Base-by-base conservation (phyloP, 192 early-diverging fungal genomes). In the Radiomyces spectabilis region DNA sequence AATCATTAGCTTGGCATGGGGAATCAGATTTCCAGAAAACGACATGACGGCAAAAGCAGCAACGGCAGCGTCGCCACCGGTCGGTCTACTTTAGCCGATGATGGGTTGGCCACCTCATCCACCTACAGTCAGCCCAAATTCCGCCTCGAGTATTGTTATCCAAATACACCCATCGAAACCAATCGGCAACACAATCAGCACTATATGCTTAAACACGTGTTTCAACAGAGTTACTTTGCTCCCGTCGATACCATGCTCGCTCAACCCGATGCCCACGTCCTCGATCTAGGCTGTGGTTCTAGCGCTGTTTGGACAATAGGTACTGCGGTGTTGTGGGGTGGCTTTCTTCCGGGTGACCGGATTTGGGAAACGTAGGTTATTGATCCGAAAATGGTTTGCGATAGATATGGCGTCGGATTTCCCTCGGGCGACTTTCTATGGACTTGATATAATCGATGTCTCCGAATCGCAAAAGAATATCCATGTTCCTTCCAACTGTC, bases 401-500 rank as follows among this genome's bases (percentile, higher is more conserved):
- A 29, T 40, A 62, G 60, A 62, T 19, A 54, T 62, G 33, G 59
- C 59, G 0, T 31, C 42, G 13, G 59, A 61, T 30, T 61, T 53
- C 25, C 51, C 59, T 8, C 45, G 48, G 16, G 41, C 42, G 26
- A 44, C 15, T 18, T 48, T 61, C 3, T 6, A 4, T 40, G 59
- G 59, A 1, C 7, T 61, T 2, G 59, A 61, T 48, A 41, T 29
- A n/a, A 18, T 18, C 5, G 52, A 38, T 31, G 4, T 45, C n/a
- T n/a, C n/a, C n/a, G n/a, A n/a, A n/a, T n/a, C n/a, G n/a, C n/a
- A n/a, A n/a, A n/a, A n/a, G n/a, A n/a, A n/a, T n/a, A n/a, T n/a
- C n/a, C 33, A 33, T 29, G 18, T 46, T 27, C 44, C 43, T 9
- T 1, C 22, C 1, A 57, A 57, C 18, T 47, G 42, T 39, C 13